Evolutionary conservation across 306 rosid species (phyloP).

Genomic region (barrel medic (Medicago truncatula)): DNA sequence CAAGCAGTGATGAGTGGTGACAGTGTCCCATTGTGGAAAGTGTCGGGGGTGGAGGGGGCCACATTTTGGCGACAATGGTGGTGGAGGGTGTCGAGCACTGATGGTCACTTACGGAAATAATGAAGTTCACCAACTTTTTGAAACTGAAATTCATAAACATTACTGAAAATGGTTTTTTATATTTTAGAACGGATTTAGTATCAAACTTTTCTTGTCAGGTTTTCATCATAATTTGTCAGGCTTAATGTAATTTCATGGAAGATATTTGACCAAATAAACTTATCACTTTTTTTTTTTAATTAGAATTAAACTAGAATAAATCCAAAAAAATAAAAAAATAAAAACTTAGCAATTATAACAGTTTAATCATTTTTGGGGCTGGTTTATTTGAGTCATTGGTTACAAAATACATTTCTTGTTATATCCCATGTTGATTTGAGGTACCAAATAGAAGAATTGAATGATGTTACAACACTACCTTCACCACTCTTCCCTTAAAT

Average conservation of each 20-base stretch:
- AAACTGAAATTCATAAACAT: neutral
- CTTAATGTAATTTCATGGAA: no score
- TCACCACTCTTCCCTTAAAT: neutral
- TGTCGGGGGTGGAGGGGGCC: no score
- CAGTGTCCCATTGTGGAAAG: no score
- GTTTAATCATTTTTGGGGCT: neutral
- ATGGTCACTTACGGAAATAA: no score
- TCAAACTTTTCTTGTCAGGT: no score
- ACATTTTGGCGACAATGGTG: neutral
- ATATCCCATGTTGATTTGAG: neutral
- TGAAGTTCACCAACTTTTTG: neutral
- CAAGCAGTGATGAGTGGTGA: no score
- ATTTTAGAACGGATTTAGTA: neutral
- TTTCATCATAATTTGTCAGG: no score
- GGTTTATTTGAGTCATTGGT: neutral
- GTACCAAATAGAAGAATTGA: neutral
- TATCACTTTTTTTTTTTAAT: no score
- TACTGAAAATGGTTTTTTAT: neutral
- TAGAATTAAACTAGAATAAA: no score
- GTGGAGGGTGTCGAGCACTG: neutral
- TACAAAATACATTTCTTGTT: neutral
- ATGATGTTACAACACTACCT: constrained; percentile 6
- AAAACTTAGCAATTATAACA: neutral
- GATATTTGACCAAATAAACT: no score
- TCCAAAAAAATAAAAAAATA: no score